Evolutionary conservation across 192 early-diverging fungal species (phyloP), one percentile per base, ranked within the genome.

Genomic region (Coemansia erecta): DNA sequence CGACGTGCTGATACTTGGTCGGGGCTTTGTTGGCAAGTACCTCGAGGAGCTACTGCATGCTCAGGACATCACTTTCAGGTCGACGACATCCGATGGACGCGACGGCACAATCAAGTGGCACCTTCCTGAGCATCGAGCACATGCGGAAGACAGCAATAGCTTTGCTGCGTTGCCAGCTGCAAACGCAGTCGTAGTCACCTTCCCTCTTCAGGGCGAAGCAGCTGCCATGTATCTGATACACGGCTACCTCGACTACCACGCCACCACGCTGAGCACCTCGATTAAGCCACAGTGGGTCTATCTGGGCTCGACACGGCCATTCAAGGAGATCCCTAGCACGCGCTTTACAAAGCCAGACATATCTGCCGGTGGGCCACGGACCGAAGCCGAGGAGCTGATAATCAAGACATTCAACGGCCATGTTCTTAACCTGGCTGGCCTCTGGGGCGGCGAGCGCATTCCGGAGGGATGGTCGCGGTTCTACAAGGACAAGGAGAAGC

Each of bases 361-460:
- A 0, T 22, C 35, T 4, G 46, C 63, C 1, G 71, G 71, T 12
- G 70, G 70, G 14, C 21, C 42, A 18, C 77, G 77, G 1, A 37
- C 64, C 18, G 66, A 70, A 8, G 70, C 77, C 11, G 77, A 80
- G 15, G 63, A 69, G 46, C 60, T 46, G 21, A 40, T 70, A 17
- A 64, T 73, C 11, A 41, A 43, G 11, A 21, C 58, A 22, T 39
- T 50, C 37, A 53, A 31, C 14, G 77, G 63, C 0, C 54, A 58
- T 12, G 77, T 80, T 45, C 63, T 80, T 14, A 80, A 73, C 24
- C 48, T 80, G 40, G 77, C 60, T 14, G 77, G 77, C 2, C 61
- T 80, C 41, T 80, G 77, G 77, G 77, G 77, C 48, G 72, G 77
- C 51, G 64, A 59, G 21, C 66, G 77, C 4, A 53, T 48, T 11